These are phyloP conservation scores for Wickerhamomyces bisporus DNA, from an alignment of 805 yeast species.

Conservation along the genomic window DNA sequence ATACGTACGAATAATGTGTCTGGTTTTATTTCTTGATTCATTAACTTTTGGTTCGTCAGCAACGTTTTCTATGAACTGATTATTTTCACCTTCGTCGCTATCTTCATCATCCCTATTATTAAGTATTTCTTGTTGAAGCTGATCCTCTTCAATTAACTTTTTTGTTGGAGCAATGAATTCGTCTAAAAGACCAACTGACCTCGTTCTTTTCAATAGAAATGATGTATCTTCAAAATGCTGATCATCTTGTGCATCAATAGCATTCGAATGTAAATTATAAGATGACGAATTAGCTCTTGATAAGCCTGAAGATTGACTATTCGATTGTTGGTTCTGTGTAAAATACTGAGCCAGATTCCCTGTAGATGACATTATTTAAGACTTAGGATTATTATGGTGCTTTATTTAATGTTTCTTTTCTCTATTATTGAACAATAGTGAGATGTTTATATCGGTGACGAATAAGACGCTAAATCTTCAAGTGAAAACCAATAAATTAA, in stretches of 20 bases:
- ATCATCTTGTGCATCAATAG: conserved; percentile 66
- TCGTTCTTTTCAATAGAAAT: conserved; percentile 72
- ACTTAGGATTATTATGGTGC: background rate
- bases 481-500: no score
- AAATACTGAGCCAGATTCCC: conserved; percentile 3
- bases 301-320: conserved; percentile 2
- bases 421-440: no score
- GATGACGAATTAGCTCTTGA: background rate
- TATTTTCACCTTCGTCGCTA: conserved; percentile 12
- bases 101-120: conserved; percentile 3
- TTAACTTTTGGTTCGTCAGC: conserved; percentile 10
- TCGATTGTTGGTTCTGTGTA: conserved; percentile 1
- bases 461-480: no score
- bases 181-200: conserved; percentile 77
- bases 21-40: conserved; percentile 8
- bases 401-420: no score
- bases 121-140: conserved; percentile 3
- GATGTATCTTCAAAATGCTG: conserved; percentile 66
- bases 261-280: conserved; percentile 24
- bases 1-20: conserved; percentile 15
- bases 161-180: conserved; percentile 52
- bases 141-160: conserved; percentile 31
- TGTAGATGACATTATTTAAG: conserved; percentile 4
- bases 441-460: no score
- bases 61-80: conserved; percentile 20